Conservation (phyloP, 2,329 filamentous ascomycete species). For the Ophiostoma populinum region DNA sequence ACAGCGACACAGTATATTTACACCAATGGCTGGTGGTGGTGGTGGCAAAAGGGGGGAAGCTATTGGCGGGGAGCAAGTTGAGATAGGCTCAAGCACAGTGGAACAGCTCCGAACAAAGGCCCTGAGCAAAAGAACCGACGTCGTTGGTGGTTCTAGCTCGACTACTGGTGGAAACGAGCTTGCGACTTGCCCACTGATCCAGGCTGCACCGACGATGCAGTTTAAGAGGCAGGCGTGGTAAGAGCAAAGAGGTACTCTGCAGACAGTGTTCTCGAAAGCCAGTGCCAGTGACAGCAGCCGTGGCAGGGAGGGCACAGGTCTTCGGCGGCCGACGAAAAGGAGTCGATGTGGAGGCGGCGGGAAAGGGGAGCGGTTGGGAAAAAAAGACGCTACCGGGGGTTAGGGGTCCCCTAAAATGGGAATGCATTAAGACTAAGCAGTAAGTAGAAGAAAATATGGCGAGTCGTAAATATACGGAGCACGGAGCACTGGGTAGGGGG, state of each 20-base stretch:
- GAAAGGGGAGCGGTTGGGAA: slow-evolving; percentile 7
- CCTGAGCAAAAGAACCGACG: no score
- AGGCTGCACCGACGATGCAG: no score
- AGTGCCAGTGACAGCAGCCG: no score
- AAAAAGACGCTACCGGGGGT: slow-evolving; percentile 11
- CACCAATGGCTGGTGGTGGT: background rate
- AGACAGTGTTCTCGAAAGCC: no score
- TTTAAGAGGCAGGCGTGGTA: no score
- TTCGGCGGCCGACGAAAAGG: slow-evolving; percentile 5
- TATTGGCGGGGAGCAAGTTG: slow-evolving; percentile 2
- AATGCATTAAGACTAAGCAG: slow-evolving; percentile 10
- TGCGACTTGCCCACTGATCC: no score
- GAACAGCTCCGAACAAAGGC: no score
- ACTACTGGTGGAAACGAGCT: no score
- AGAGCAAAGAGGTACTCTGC: no score
- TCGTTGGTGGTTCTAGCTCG: background rate
- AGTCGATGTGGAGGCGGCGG: slow-evolving; percentile 12
- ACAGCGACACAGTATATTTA: slow-evolving; percentile 5
- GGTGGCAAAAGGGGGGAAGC: background rate
- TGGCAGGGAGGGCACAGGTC: background rate
- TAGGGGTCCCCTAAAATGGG: slow-evolving; percentile 9
- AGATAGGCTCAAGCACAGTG: no score
- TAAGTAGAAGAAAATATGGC: slow-evolving; percentile 7
- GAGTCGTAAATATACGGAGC: background rate
- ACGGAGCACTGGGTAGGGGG: no score